Conservation (phyloP, 208 protist genomes). For the Leishmania turanica region DNA sequence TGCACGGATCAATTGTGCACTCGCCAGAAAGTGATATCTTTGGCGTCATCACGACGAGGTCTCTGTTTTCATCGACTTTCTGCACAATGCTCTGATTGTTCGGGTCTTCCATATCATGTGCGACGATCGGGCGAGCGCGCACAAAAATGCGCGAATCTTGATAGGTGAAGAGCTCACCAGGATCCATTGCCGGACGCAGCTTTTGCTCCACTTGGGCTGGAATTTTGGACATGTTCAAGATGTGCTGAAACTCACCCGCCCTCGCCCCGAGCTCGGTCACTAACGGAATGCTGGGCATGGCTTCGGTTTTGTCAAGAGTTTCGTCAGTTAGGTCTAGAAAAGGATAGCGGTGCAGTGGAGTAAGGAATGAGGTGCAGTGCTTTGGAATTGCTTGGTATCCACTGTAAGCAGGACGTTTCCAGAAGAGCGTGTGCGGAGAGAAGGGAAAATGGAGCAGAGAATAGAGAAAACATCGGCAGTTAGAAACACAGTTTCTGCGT, state of each 20-base stretch:
- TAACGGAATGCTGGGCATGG: conserved; percentile 88
- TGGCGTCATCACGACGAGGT: conserved; percentile 84
- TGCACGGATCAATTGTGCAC: conserved; percentile 74
- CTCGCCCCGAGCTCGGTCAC: conserved; percentile 84
- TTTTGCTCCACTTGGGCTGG: conserved; percentile 55
- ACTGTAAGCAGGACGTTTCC: background rate
- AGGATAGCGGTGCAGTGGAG: background rate
- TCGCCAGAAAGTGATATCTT: conserved; percentile 85
- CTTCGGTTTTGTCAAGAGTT: background rate
- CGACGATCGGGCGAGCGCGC: conserved; percentile 78
- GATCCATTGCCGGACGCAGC: conserved; percentile 53
- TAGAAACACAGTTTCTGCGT: background rate
- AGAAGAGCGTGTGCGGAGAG: background rate
- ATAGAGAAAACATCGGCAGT: background rate
- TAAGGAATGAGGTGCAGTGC: background rate
- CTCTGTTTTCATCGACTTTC: conserved; percentile 71
- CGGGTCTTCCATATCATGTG: conserved; percentile 75
- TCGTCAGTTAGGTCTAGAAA: background rate
- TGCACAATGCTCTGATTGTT: conserved; percentile 78
- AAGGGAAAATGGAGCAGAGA: conserved; percentile 11
- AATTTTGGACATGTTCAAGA: conserved; percentile 72
- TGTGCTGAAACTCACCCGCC: conserved; percentile 79
- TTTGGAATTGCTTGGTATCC: background rate
- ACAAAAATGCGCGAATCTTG: conserved; percentile 91
- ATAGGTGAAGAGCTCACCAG: conserved; percentile 79